These are phyloP conservation scores for Coniophora puteana DNA, from an alignment of 1,284 basidiomycete species.

Conservation along the genomic window DNA sequence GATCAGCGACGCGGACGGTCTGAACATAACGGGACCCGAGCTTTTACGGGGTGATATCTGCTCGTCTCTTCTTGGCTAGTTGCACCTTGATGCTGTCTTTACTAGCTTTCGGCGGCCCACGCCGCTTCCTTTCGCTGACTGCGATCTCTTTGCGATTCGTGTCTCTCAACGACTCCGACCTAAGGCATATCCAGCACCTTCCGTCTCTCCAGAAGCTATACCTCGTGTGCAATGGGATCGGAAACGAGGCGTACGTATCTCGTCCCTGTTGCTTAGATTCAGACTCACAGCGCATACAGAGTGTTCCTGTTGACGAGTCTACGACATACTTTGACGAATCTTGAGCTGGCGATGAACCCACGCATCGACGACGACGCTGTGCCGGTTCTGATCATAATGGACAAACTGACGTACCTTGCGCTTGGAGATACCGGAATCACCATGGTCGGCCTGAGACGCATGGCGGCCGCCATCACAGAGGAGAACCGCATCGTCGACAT, in stretches of 20 bases:
- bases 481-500: conserved; percentile 40
- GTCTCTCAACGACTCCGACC: conserved; percentile 43
- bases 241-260: conserved; percentile 53
- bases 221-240: conserved; percentile 51
- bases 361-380: conserved; percentile 52
- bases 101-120: conserved; percentile 47
- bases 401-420: conserved; percentile 44
- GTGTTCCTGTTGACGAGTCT: conserved; percentile 56
- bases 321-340: conserved; percentile 44
- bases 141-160: conserved; percentile 48
- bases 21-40: conserved; percentile 41
- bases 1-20: conserved; percentile 41
- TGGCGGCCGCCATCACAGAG: conserved; percentile 36
- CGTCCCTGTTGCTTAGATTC: not conserved
- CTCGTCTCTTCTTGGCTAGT: conserved; percentile 6
- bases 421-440: conserved; percentile 49
- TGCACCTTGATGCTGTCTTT: not conserved
- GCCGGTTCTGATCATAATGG: conserved; percentile 46
- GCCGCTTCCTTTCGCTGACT: conserved; percentile 47
- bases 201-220: conserved; percentile 45
- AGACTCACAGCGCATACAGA: conserved; percentile 26
- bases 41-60: conserved; percentile 39
- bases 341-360: conserved; percentile 49
- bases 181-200: conserved; percentile 50
- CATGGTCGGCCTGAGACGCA: conserved; percentile 53